Base-by-base conservation (phyloP, 768 basidiomycete species). In the Suillus luteus region DNA sequence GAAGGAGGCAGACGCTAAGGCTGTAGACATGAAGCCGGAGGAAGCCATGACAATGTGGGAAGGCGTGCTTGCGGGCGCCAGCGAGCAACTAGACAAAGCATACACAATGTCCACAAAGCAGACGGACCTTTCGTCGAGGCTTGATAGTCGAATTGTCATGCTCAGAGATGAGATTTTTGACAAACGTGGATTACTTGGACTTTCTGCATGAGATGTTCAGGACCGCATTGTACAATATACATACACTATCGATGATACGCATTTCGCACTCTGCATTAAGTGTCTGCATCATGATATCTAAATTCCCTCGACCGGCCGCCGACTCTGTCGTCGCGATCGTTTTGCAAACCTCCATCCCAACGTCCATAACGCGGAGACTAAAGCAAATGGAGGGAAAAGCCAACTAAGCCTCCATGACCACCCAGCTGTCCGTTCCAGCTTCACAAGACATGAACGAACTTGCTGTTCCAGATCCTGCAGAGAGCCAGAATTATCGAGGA, bases 401-500 rank as follows among this genome's bases (percentile, higher is more conserved):
- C 87, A 89, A 61, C 81, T 83, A n/a, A 90, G 35, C 60, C 82
- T 70, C 88, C 89, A 90, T 5, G 73, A 70, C 82, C 84, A 84
- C 10, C 88, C 86, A 0, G 77, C 81, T 19, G 81, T 77, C 44
- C 76, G 78, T 59, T 82, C 78, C 10, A 86, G 65, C 59, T 71
- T 73, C 51, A 71, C 70, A 9, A 87, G 65, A 73, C 91, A 74
- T 65, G 64, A 62, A 76, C 65, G 66, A 51, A 72, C 69, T 37
- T 76, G 71, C 31, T 82, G 82, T 41, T 88, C 80, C 11, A 98
- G 80, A 63, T 95, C 93, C 41, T 82, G 74, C 9, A 79, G 77
- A 0, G 89, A 81, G 1, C 94, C 93, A 7, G 92, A 93, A 73
- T 99, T 99, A 77, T 98, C 95, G 38, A 99, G 73, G 57, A 97